phyloP scores from a whole-genome alignment of 2,329 filamentous ascomycete genomes.

The Aspergillus flavus region DNA sequence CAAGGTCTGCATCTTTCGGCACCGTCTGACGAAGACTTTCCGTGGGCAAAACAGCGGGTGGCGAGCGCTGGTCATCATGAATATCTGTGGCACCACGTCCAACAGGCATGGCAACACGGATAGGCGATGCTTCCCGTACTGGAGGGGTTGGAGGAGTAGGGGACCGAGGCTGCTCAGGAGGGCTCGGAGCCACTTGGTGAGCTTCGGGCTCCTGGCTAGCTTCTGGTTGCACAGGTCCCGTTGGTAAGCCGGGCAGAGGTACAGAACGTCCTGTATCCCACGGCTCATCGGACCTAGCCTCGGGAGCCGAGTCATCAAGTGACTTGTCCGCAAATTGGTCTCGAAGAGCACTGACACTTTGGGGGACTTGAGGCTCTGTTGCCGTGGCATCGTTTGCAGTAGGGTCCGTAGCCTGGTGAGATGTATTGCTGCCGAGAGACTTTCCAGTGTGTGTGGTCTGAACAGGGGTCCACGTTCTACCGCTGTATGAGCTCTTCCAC shows the following conservation, averaged over 20 bases:
- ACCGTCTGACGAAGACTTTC: conserved; percentile 64
- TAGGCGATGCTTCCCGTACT: conserved; percentile 68
- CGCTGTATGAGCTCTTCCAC: conserved; percentile 90
- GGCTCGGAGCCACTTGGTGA: conserved; percentile 38
- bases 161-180: conserved; percentile 50
- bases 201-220: conserved; percentile 48
- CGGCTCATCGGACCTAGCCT: conserved; percentile 65
- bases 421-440: conserved; percentile 55
- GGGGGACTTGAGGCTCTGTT: conserved; percentile 56
- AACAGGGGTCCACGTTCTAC: conserved; percentile 88
- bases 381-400: conserved; percentile 50
- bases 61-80: conserved; percentile 45
- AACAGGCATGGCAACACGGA: conserved; percentile 85
- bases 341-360: conserved; percentile 71
- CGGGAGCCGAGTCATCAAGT: conserved; percentile 44
- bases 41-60: conserved; percentile 58
- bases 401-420: conserved; percentile 67
- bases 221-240: conserved; percentile 55
- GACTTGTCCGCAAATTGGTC: conserved; percentile 79
- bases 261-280: conserved; percentile 69
- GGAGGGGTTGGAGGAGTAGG: conserved; percentile 53
- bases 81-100: conserved; percentile 58
- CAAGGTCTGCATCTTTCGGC: conserved; percentile 66
- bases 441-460: conserved; percentile 73
- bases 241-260: conserved; percentile 75